Evolutionary conservation across 208 protist species (phyloP), one percentile per base, ranked within the genome.

Genomic region (Leishmania aethiopica): DNA sequence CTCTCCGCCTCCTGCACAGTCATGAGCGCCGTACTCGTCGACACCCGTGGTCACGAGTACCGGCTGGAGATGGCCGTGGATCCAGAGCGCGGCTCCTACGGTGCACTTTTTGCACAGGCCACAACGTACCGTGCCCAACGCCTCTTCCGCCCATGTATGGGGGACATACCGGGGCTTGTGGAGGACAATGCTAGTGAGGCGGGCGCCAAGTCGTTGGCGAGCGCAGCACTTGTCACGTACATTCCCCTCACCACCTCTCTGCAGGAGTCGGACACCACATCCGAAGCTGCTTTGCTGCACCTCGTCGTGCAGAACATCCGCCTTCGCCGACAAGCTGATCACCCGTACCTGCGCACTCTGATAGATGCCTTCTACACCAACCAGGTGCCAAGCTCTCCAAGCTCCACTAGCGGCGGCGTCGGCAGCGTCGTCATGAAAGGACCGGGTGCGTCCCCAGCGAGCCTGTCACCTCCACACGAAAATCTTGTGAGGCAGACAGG

Each of bases 331-430:
- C 83, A 80, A 49, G 67, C 80, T 19, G 66, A 80, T 19, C 83
- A 86, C 60, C 78, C 83, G 17, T 74, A 77, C 11, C 74, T 86
- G 75, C 78, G 83, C 35, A 62, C 83, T 7, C 32, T 86, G 19
- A 69, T 82, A 4, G 83, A 86, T 55, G 78, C 80, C 42, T 86
- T 86, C 49, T 86, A 83, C 67, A 83, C 78, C 13, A 53, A 73
- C 35, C 74, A 83, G 51, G 7, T 51, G 0, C 60, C 75, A 3
- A 45, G 57, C 40, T 13, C 75, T 37, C 37, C 40, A 35, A 45
- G 8, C 2, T 49, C 2, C 40, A 3, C 57, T 8, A 60, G 59
- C 7, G 57, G 40, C 32, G 15, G 51, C 47, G 28, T 10, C 2
- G 51, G 40, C 15, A 40, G 32, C 51, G 53, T 62, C 32, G 51